These are phyloP conservation scores for Suillus placidus DNA, from an alignment of 768 basidiomycete species.

Conservation along the genomic window DNA sequence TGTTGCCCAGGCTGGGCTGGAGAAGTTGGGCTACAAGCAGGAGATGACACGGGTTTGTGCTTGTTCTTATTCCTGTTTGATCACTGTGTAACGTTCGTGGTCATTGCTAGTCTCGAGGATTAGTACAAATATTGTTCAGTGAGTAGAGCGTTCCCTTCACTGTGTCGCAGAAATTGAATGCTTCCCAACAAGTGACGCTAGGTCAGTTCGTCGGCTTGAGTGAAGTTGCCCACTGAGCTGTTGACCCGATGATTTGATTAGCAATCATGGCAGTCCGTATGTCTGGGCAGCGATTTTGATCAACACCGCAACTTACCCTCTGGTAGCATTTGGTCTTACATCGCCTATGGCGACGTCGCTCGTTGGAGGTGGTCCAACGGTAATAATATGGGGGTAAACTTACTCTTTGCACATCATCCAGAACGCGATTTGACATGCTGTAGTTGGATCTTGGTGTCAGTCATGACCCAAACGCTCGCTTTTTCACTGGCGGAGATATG, in stretches of 20 bases:
- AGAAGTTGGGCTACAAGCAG: slow-evolving; percentile 58
- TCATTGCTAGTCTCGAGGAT: slow-evolving; percentile 45
- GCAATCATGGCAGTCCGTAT: slow-evolving; percentile 66
- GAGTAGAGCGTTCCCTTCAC: slow-evolving; percentile 18
- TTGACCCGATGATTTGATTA: slow-evolving; percentile 24
- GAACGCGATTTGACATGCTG: not conserved
- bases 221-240: not conserved
- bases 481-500: slow-evolving; percentile 61
- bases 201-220: slow-evolving; percentile 33
- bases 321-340: slow-evolving; percentile 54
- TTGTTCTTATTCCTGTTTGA: not conserved
- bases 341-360: slow-evolving; percentile 60
- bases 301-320: slow-evolving; percentile 10
- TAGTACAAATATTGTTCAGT: slow-evolving; percentile 60
- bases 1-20: slow-evolving; percentile 39
- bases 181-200: slow-evolving; percentile 41
- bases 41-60: slow-evolving; percentile 52
- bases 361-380: slow-evolving; percentile 55
- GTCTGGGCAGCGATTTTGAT: slow-evolving; percentile 25
- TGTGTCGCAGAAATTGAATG: slow-evolving; percentile 19
- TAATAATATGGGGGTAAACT: slow-evolving; percentile 61
- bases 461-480: slow-evolving; percentile 50
- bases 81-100: not conserved
- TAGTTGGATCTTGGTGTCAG: slow-evolving; percentile 56
- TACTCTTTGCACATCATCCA: not conserved